Percentiles rank a stretch among this genome's conserved stretches.
Conservation (phyloP, 768 basidiomycete species). For the Gymnopilus dilepis region DNA sequence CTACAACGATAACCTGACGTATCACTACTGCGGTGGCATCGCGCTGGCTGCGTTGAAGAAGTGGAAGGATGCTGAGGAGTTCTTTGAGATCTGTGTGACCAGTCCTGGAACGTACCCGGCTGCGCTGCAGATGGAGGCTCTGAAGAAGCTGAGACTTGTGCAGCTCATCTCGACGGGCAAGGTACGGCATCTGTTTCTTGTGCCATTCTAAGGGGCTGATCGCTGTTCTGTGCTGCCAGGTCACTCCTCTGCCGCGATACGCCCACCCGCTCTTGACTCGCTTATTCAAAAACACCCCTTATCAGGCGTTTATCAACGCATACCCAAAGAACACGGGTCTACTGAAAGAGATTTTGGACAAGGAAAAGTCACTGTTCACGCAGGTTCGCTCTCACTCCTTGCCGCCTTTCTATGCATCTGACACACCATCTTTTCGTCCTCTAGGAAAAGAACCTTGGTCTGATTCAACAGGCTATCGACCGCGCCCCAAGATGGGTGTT, state of each 20-base stretch:
- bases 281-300: conserved; percentile 70
- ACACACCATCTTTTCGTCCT: not conserved
- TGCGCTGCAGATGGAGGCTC: conserved; percentile 82
- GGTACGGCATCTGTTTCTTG: conserved; percentile 41
- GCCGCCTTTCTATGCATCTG: not conserved
- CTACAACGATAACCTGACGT: conserved; percentile 83
- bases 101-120: conserved; percentile 62
- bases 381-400: conserved; percentile 43
- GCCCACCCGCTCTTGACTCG: conserved; percentile 61
- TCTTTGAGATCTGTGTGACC: conserved; percentile 79
- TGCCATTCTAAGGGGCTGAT: no score
- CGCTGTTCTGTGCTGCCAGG: conserved; percentile 31
- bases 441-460: conserved; percentile 76
- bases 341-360: conserved; percentile 54
- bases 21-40: conserved; percentile 86
- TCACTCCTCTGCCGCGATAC: conserved; percentile 72
- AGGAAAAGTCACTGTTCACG: conserved; percentile 58
- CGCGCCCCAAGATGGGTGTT: conserved; percentile 80
- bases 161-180: conserved; percentile 81
- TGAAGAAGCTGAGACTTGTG: conserved; percentile 82
- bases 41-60: conserved; percentile 64
- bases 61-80: conserved; percentile 75
- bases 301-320: conserved; percentile 62
- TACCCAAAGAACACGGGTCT: conserved; percentile 63
- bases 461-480: conserved; percentile 68